These are phyloP conservation scores for Kwoniella shandongensis DNA, from an alignment of 768 basidiomycete genomes.

Conservation along the genomic window DNA sequence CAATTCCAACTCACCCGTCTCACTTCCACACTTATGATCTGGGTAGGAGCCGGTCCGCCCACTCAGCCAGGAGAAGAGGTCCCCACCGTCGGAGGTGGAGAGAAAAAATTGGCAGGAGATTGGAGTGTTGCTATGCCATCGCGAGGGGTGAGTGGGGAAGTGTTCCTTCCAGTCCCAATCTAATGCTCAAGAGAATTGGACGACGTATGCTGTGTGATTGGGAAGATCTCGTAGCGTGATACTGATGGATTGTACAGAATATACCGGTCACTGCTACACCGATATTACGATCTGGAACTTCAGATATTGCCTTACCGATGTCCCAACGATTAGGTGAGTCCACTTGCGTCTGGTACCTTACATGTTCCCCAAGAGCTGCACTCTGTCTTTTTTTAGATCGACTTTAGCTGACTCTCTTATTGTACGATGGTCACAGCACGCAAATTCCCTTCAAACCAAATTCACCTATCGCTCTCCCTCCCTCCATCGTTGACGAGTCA, in stretches of 20 bases:
- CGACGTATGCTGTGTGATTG: too few species aligned
- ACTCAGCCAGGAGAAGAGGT: slow-evolving; percentile 1
- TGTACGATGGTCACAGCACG: slow-evolving; percentile 31
- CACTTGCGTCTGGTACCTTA: too few species aligned
- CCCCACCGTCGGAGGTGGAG: slow-evolving; percentile 6
- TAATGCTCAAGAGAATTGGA: too few species aligned
- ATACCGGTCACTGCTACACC: slow-evolving; percentile 39
- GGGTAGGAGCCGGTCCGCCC: slow-evolving; percentile 37
- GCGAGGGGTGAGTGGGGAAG: slow-evolving; percentile 41
- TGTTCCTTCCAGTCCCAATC: too few species aligned
- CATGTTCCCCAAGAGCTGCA: too few species aligned
- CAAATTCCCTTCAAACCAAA: slow-evolving; percentile 41
- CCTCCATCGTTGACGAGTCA: slow-evolving; percentile 30
- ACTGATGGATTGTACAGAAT: slow-evolving; percentile 23
- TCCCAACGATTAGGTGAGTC: slow-evolving; percentile 41
- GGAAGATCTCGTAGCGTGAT: not conserved
- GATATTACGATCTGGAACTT: slow-evolving; percentile 33
- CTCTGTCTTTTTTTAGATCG: too few species aligned
- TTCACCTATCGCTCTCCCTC: slow-evolving; percentile 42
- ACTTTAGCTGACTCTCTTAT: too few species aligned
- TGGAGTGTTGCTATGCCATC: slow-evolving; percentile 48
- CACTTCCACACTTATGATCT: slow-evolving; percentile 35
- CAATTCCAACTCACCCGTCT: slow-evolving; percentile 38
- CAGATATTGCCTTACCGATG: slow-evolving; percentile 38
- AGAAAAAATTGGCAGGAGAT: slow-evolving; percentile 34